Conservation (phyloP, 2,329 filamentous ascomycete genomes). For the Aspergillus sp. region DNA sequence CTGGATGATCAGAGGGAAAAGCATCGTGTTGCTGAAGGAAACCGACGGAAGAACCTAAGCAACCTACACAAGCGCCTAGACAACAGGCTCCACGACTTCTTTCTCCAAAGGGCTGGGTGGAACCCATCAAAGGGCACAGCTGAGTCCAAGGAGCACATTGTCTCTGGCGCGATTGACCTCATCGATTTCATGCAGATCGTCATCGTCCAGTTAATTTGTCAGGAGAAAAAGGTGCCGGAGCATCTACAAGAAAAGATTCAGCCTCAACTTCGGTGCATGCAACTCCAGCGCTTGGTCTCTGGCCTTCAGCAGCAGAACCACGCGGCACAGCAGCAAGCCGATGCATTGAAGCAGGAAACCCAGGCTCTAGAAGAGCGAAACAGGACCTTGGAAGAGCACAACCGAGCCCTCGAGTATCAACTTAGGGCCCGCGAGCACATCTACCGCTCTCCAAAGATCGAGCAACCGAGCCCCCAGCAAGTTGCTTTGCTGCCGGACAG, state of each 20-base stretch:
- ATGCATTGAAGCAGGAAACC: conserved; percentile 36
- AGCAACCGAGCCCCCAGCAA: conserved; percentile 27
- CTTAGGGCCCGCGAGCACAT: conserved; percentile 41
- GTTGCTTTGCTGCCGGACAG: conserved; percentile 27
- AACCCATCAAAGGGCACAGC: conserved; percentile 40
- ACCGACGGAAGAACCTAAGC: conserved; percentile 42
- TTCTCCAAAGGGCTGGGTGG: conserved; percentile 41
- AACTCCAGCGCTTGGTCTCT: conserved; percentile 35
- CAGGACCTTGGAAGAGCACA: conserved; percentile 35
- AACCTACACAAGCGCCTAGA: conserved; percentile 40
- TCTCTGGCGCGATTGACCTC: conserved; percentile 39
- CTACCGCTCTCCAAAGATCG: conserved; percentile 38
- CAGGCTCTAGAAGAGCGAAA: conserved; percentile 36
- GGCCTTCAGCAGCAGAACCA: conserved; percentile 40
- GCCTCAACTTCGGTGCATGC: conserved; percentile 40
- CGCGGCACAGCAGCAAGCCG: conserved; percentile 33
- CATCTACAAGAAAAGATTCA: conserved; percentile 41
- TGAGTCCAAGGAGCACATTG: conserved; percentile 44
- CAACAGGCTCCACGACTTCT: conserved; percentile 39
- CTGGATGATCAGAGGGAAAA: conserved; percentile 41
- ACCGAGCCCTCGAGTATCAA: conserved; percentile 38
- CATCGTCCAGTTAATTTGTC: conserved; percentile 36
- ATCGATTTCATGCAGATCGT: conserved; percentile 41
- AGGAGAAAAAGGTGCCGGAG: conserved; percentile 35
- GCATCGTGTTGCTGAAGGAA: conserved; percentile 42